Conservation (phyloP, 345 rosid genomes). For the Citrus reticulata region DNA sequence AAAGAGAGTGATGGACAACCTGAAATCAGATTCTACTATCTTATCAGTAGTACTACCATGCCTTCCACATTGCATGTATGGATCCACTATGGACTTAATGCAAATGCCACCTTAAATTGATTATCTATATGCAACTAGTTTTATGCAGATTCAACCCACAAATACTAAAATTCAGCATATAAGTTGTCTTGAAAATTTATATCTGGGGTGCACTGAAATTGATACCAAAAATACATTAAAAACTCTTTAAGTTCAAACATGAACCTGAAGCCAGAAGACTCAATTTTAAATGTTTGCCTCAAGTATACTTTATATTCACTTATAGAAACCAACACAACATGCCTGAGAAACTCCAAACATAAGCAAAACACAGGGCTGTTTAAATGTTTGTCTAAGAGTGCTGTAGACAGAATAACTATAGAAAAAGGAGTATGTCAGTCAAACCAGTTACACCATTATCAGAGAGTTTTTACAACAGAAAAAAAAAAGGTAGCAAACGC, state of each 20-base stretch:
- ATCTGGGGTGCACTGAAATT: neutral
- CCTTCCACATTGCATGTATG: neutral
- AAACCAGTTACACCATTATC: neutral
- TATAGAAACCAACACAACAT: neutral
- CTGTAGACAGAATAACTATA: neutral
- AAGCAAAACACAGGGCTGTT: neutral
- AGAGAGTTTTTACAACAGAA: neutral
- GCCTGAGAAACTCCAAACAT: neutral
- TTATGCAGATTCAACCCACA: neutral
- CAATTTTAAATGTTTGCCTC: neutral
- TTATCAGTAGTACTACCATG: neutral
- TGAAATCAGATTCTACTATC: conserved; percentile 26
- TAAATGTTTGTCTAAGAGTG: neutral
- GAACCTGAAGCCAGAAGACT: neutral
- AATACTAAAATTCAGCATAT: neutral
- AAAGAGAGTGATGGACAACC: conserved; percentile 78
- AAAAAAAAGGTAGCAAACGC: neutral
- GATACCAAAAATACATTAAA: neutral
- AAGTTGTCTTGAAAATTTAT: neutral
- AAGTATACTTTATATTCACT: neutral
- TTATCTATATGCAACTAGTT: neutral
- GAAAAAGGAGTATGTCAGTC: neutral
- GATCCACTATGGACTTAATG: neutral
- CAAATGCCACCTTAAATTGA: neutral
- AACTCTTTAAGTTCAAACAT: neutral